Conservation (phyloP, 164 flowering plant genomes). For the Brasenia schreberi region DNA sequence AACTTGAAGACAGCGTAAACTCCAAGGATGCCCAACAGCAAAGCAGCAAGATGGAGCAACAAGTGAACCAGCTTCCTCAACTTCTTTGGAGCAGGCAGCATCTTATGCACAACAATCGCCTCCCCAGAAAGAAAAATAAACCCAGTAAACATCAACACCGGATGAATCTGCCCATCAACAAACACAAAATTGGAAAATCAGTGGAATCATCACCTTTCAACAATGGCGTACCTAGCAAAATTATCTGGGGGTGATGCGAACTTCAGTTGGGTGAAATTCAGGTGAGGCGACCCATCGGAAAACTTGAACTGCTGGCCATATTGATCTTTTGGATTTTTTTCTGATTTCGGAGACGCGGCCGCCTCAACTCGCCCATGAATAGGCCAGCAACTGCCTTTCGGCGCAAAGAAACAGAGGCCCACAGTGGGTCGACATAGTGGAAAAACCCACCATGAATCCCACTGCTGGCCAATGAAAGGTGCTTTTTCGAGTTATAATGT, state of each 20-base stretch:
- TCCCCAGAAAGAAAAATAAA: conserved; percentile 5
- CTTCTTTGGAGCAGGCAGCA: conserved; percentile 19
- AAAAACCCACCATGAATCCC: not conserved
- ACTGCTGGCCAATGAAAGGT: not conserved
- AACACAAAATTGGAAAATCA: not conserved
- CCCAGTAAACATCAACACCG: conserved; percentile 1
- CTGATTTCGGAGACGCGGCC: no score
- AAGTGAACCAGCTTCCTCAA: conserved; percentile 42
- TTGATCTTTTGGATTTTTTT: no score
- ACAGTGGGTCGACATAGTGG: not conserved
- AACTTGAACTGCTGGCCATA: no score
- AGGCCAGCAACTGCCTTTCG: no score
- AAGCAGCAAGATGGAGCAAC: conserved; percentile 29
- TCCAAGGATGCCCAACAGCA: conserved; percentile 50
- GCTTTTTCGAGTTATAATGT: not conserved
- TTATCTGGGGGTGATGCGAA: no score
- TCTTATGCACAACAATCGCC: conserved; percentile 73
- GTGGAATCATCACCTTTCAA: not conserved
- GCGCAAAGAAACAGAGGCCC: no score
- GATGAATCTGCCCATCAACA: not conserved
- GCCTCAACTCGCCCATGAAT: no score
- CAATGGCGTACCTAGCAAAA: not conserved
- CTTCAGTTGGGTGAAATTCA: no score
- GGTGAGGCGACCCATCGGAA: no score
- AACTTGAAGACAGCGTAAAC: conserved; percentile 61